phyloP scores from a whole-genome alignment of 345 rosid species.

The Lenwebbia sp. region DNA sequence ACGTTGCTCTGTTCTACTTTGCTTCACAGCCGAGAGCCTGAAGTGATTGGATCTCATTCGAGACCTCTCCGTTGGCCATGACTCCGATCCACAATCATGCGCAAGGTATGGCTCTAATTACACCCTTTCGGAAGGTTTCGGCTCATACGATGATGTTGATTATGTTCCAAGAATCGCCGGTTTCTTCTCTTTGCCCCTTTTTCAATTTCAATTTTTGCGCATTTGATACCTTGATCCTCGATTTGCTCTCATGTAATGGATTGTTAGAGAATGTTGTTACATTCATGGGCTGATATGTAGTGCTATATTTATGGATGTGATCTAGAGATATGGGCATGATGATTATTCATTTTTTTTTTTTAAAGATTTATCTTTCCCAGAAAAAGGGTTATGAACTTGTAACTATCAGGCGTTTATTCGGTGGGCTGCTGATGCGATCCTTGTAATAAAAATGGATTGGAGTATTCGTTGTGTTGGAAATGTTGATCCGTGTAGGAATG shows the following conservation, averaged over 20 bases:
- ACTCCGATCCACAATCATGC: conserved; percentile 33
- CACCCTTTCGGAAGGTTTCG: not conserved
- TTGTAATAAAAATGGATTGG: too few species aligned
- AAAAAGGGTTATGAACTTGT: not conserved
- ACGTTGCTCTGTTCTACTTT: not conserved
- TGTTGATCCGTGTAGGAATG: too few species aligned
- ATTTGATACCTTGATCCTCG: not conserved
- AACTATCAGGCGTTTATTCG: too few species aligned
- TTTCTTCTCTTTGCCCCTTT: not conserved
- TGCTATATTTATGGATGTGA: not conserved
- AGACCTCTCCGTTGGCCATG: not conserved
- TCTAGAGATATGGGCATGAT: not conserved
- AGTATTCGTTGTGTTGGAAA: too few species aligned
- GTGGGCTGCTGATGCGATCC: too few species aligned
- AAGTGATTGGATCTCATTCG: not conserved
- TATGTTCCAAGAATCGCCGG: not conserved
- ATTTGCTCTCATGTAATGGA: not conserved
- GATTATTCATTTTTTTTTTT: not conserved
- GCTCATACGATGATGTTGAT: not conserved
- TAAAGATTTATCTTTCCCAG: not conserved
- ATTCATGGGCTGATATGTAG: not conserved
- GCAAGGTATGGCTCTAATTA: conserved; percentile 41
- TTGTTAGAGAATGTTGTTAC: not conserved
- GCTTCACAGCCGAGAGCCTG: not conserved
- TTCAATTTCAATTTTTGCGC: not conserved